Evolutionary conservation across 768 basidiomycete species (phyloP), one percentile per base, ranked within the genome.

Genomic region (Tubosaeta sp.): DNA sequence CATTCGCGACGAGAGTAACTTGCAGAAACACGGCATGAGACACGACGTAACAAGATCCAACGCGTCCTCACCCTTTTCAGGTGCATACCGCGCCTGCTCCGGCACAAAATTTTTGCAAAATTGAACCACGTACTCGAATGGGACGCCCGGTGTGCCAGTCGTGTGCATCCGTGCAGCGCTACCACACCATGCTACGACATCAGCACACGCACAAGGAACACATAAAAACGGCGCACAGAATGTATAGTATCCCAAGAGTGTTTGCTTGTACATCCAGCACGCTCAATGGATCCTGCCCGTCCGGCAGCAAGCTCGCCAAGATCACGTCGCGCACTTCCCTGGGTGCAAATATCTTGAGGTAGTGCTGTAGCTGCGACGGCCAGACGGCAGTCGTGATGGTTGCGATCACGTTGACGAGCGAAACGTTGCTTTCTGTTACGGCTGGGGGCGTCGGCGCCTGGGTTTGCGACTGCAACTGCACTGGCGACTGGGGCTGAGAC

Each of bases 1-100:
- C 84, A 57, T 72, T 82, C 10, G 86, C 90, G 3, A 91, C 71
- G 31, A 76, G 59, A 2, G 82, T 82, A 8, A 91, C 87, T 90
- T 59, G 14, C 54, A 21, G 7, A 46, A 29, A 48, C 19, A 39
- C 11, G 22, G 6, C 3, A 30, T 53, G 49, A 62, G 46, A 46
- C 12, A 29, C 8, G 29, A 18, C 11, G 24, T 45, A 18, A 19
- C 11, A 16, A 36, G 35, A 31, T 18, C 14, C 12, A 25, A 18
- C 32, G 7, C 3, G 29, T 24, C 51, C 68, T 16, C 54, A 86
- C 88, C 77, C 66, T 83, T 80, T 53, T 90, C 86, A 4, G 87
- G 85, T 2, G 81, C 86, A 40, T 75, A 64, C 24, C 86, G 74
- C 25, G 85, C 85, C 25, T 84, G 80, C 43, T 79, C 78, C 1